A percentile compares a stretch with the other conserved stretches of the same genome.
Conservation (phyloP, 805 yeast species). For the Lipomyces sp. region DNA sequence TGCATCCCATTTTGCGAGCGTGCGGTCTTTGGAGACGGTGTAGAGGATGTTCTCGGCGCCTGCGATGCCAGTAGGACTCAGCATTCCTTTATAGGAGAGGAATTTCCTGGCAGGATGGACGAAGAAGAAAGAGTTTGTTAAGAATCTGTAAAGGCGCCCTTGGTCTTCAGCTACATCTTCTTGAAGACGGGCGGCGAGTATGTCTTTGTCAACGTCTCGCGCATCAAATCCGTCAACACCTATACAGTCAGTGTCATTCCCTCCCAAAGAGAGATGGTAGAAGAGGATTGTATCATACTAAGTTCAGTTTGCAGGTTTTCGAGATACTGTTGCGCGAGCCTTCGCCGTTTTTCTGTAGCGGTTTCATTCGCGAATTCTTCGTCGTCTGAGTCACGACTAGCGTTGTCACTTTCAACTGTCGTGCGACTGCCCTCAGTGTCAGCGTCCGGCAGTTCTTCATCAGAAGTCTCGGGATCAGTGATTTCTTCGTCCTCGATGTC, state of each 20-base stretch:
- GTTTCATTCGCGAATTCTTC: constrained; percentile 54
- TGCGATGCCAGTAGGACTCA: constrained; percentile 24
- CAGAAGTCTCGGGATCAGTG: constrained; percentile 32
- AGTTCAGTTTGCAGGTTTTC: constrained; percentile 70
- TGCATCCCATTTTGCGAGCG: constrained; percentile 77
- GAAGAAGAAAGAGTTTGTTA: constrained; percentile 16
- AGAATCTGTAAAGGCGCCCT: constrained; percentile 74
- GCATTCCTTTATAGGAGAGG: constrained; percentile 20
- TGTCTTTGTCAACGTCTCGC: constrained; percentile 84
- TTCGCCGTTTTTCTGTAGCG: constrained; percentile 91
- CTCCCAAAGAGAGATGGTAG: background rate
- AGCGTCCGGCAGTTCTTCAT: constrained; percentile 20
- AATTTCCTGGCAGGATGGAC: constrained; percentile 25
- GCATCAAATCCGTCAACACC: constrained; percentile 73
- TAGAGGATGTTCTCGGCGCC: constrained; percentile 56
- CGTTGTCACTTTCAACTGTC: constrained; percentile 39
- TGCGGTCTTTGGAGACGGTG: constrained; percentile 81
- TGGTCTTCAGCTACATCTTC: constrained; percentile 88
- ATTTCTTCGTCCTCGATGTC: constrained; percentile 39
- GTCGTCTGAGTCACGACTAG: constrained; percentile 59
- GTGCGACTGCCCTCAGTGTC: constrained; percentile 36
- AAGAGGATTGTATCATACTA: constrained; percentile 21
- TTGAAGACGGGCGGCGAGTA: constrained; percentile 76
- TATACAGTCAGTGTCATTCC: constrained; percentile 35
- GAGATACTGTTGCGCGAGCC: constrained; percentile 90